A percentile compares a stretch with the other conserved stretches of the same genome.
These are phyloP conservation scores for grape (Vitis vinifera) DNA, from an alignment of 164 flowering plant genomes.

Conservation along the genomic window DNA sequence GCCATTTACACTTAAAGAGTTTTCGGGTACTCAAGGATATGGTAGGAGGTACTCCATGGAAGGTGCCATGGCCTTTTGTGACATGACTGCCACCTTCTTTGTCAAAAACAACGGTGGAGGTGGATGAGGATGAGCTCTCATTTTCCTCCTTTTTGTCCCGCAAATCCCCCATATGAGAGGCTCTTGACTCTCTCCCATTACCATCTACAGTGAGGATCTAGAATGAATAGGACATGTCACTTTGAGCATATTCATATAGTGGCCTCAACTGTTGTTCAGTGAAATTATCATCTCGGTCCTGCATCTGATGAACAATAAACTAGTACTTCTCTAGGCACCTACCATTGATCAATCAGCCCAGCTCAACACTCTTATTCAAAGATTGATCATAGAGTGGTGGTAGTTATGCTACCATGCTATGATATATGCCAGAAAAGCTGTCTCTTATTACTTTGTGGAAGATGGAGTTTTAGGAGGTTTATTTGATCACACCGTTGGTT, in stretches of 20 bases:
- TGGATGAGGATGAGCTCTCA: not conserved
- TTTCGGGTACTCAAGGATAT: not conserved
- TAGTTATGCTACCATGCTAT: too few species aligned
- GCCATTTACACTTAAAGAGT: not conserved
- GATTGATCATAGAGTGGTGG: too few species aligned
- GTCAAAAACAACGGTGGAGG: not conserved
- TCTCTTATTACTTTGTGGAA: not conserved
- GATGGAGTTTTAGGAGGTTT: constrained; percentile 5
- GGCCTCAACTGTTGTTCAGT: constrained; percentile 1
- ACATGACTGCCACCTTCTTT: constrained; percentile 21
- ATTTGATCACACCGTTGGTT: constrained; percentile 5
- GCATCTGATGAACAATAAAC: not conserved
- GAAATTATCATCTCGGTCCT: not conserved
- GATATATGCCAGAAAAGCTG: not conserved
- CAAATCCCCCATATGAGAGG: not conserved
- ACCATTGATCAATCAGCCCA: not conserved
- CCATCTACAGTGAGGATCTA: constrained; percentile 13
- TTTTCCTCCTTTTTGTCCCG: not conserved
- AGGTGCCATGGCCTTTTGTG: constrained; percentile 9
- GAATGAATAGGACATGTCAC: constrained; percentile 25
- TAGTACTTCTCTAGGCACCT: not conserved
- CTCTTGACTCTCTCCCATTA: not conserved
- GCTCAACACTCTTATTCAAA: not conserved
- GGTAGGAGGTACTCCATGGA: constrained; percentile 8
- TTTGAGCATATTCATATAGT: not conserved